Evolutionary conservation across 2,329 filamentous ascomycete genomes (phyloP).

Genomic region (Talaromyces sp.): DNA sequence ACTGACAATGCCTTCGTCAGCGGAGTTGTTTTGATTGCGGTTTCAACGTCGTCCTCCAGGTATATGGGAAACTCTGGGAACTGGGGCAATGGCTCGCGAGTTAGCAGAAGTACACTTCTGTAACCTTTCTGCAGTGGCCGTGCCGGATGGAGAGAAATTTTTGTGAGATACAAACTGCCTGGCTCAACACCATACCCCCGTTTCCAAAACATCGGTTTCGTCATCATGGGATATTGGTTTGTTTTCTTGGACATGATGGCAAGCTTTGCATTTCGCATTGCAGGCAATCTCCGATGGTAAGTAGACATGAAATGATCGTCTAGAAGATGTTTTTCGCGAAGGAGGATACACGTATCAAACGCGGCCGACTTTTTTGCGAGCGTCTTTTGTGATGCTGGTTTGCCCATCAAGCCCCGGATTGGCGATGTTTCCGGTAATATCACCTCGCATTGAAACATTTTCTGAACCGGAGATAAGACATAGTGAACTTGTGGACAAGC

Average conservation of each 20-base stretch:
- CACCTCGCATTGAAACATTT: conserved; percentile 70
- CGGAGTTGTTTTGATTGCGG: conserved; percentile 50
- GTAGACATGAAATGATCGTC: conserved; percentile 70
- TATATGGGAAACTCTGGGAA: conserved; percentile 68
- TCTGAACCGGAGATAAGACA: conserved; percentile 51
- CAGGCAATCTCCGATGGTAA: conserved; percentile 65
- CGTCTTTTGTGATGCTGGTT: conserved; percentile 62
- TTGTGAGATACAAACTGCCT: conserved; percentile 53
- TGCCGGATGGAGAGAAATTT: conserved; percentile 56
- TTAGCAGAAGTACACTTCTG: conserved; percentile 65
- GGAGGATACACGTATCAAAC: conserved; percentile 70
- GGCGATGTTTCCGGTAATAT: conserved; percentile 71
- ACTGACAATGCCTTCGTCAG: conserved; percentile 31
- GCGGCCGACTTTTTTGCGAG: conserved; percentile 84
- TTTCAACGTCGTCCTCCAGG: conserved; percentile 59
- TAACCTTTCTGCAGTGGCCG: conserved; percentile 55
- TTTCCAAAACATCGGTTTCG: conserved; percentile 73
- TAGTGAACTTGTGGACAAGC: conserved; percentile 52
- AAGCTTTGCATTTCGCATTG: conserved; percentile 80
- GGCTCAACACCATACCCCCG: conserved; percentile 42
- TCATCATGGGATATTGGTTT: conserved; percentile 67
- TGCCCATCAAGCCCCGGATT: conserved; percentile 61
- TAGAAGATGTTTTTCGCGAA: conserved; percentile 63
- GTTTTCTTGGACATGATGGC: conserved; percentile 76
- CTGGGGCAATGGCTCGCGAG: conserved; percentile 58